Base-by-base conservation (phyloP, 1,139 yeast species). In the Pichia sp. region DNA sequence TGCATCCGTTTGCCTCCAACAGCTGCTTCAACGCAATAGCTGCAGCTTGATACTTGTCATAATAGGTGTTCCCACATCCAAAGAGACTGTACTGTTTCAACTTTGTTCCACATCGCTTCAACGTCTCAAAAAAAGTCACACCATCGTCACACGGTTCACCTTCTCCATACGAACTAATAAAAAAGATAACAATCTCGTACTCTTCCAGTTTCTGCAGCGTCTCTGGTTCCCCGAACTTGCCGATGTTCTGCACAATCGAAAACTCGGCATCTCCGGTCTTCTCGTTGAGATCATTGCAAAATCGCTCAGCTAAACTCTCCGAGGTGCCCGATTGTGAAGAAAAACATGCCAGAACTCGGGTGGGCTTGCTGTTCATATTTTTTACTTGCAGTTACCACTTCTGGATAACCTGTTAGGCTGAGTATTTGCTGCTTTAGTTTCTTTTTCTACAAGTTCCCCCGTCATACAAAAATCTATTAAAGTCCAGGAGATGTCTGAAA, bases 301-400 rank as follows among this genome's bases (percentile, higher is more conserved):
- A 81, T 67, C 90, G 85, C 59, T 84, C 78, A 19, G 97, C 95
- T 63, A 90, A 87, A 67, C 89, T 97, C 70, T 90, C 96, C 34
- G 98, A 95, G 13, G 99, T 92, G 57, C 99, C 99, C 8, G 99
- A 92, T 72, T 93, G 99, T 4, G 98, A 89, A 1, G 97, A 97
- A 69, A 80, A 93, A 62, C 90, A 80, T n/a, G 92, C 81, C 45
- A 87, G 19, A 13, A 50, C 43, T 23, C 46, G 38, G 5, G 23
- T 29, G 2, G 8, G 16, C 16, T 13, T 43, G 10, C 7, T 47
- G 15, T 36, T 15, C 40, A 36, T 36, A 36, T 10, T 15, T 13
- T 2, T 13, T 15, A 11, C 15, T 13, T 8, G 40, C 40, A 11
- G 40, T 13, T 8, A 15, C 8, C 40, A 15, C 15, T 13, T 36